Evolutionary conservation across 768 basidiomycete genomes (phyloP).

Genomic region (Suillus weaverae): DNA sequence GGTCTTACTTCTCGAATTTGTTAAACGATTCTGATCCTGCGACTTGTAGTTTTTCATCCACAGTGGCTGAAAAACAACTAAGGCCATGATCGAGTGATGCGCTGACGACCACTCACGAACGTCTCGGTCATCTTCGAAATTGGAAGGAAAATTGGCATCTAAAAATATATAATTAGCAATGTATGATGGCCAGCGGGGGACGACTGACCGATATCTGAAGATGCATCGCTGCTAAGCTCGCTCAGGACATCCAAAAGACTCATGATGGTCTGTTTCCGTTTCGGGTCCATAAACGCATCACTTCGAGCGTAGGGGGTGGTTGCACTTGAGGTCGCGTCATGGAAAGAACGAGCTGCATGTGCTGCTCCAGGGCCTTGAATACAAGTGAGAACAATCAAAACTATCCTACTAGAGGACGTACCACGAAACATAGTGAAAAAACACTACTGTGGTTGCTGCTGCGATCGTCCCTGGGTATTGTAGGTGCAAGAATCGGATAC

Average conservation of each 20-base stretch:
- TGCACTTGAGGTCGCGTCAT: slow-evolving; percentile 25
- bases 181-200: background rate
- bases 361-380: slow-evolving; percentile 2
- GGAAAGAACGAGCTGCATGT: slow-evolving; percentile 26
- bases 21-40: slow-evolving; percentile 51
- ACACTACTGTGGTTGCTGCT: background rate
- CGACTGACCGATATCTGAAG: slow-evolving; percentile 34
- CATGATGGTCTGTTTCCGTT: slow-evolving; percentile 47
- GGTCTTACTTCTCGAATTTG: slow-evolving; percentile 45
- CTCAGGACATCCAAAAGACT: slow-evolving; percentile 47
- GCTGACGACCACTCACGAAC: slow-evolving; percentile 38
- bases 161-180: slow-evolving; percentile 10
- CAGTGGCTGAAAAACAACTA: slow-evolving; percentile 36
- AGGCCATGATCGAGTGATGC: slow-evolving; percentile 5
- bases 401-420: slow-evolving; percentile 26
- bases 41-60: slow-evolving; percentile 50
- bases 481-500: slow-evolving; percentile 3
- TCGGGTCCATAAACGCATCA: slow-evolving; percentile 28
- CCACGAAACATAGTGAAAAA: slow-evolving; percentile 30
- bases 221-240: slow-evolving; percentile 43
- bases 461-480: background rate
- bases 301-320: slow-evolving; percentile 31
- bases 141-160: slow-evolving; percentile 35
- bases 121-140: slow-evolving; percentile 44
- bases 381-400: slow-evolving; percentile 16